Evolutionary conservation across 1,284 basidiomycete species (phyloP).

Genomic region (Pulchroboletus neoregius): DNA sequence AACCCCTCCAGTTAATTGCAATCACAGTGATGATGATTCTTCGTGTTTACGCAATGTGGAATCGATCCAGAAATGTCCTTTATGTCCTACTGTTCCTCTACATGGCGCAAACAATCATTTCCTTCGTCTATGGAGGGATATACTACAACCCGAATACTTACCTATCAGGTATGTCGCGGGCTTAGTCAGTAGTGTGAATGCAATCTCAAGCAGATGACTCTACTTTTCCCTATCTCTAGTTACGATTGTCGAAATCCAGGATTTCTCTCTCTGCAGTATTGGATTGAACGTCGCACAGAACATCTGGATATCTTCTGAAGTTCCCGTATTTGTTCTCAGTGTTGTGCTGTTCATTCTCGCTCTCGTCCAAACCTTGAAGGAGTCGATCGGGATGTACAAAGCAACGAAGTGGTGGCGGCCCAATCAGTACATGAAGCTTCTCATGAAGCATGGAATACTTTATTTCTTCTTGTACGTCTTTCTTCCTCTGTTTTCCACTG

Average conservation of each 20-base stretch:
- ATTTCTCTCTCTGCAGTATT: too few species aligned
- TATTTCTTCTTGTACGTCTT: neutral
- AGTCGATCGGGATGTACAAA: neutral
- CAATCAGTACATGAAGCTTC: neutral
- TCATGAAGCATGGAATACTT: neutral
- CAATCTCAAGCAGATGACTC: neutral
- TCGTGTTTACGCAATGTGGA: neutral
- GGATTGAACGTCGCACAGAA: too few species aligned
- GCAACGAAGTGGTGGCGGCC: neutral
- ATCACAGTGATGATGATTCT: neutral
- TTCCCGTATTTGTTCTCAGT: too few species aligned
- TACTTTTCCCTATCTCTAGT: too few species aligned
- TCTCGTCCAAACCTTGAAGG: neutral
- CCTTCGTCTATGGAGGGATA: too few species aligned
- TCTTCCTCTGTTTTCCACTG: neutral
- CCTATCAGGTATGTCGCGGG: neutral
- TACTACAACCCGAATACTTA: too few species aligned
- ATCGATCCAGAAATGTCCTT: neutral
- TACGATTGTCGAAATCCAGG: too few species aligned
- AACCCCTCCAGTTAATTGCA: too few species aligned
- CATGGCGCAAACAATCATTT: neutral
- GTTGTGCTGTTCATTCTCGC: neutral
- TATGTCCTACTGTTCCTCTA: neutral
- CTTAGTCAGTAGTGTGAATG: neutral
- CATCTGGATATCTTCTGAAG: too few species aligned